Evolutionary conservation across 345 rosid genomes (phyloP).

Genomic region (Bruguiera parviflora): DNA sequence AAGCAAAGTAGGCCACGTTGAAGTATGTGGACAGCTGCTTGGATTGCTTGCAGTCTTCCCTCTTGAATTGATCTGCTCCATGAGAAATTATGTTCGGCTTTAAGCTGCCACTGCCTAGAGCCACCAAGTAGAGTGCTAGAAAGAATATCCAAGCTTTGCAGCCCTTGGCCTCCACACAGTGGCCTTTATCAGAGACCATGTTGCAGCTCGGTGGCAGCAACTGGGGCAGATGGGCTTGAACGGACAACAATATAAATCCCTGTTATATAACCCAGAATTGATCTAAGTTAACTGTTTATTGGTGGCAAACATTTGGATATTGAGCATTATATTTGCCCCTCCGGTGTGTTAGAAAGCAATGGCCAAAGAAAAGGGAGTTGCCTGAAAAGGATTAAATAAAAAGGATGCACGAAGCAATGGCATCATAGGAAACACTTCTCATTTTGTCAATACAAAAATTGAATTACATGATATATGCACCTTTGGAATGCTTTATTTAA

Average conservation of each 20-base stretch:
- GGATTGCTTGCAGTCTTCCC: slow-evolving; percentile 8
- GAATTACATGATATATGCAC: no score
- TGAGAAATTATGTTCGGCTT: slow-evolving; percentile 21
- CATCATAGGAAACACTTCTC: no score
- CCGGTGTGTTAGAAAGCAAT: no score
- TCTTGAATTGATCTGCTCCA: slow-evolving; percentile 19
- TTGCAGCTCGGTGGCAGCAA: slow-evolving; percentile 16
- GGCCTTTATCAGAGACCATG: not conserved
- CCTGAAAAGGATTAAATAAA: no score
- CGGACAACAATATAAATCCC: slow-evolving; percentile 17
- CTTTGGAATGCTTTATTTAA: no score
- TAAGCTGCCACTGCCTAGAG: slow-evolving; percentile 19
- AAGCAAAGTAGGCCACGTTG: slow-evolving; percentile 19
- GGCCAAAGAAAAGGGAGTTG: no score
- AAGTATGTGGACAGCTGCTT: slow-evolving; percentile 19
- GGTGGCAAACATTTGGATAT: not conserved
- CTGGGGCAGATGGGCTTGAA: slow-evolving; percentile 19
- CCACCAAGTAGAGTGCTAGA: slow-evolving; percentile 15
- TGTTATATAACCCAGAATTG: not conserved
- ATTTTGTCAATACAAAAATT: no score
- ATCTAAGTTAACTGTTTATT: no score
- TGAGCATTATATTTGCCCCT: not conserved
- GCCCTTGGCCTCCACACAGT: slow-evolving; percentile 13
- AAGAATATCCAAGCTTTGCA: slow-evolving; percentile 18
- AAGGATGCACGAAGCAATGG: no score